These are phyloP conservation scores for Cryptococcus sp. DNA, from an alignment of 1,284 basidiomycete genomes.

Conservation along the genomic window DNA sequence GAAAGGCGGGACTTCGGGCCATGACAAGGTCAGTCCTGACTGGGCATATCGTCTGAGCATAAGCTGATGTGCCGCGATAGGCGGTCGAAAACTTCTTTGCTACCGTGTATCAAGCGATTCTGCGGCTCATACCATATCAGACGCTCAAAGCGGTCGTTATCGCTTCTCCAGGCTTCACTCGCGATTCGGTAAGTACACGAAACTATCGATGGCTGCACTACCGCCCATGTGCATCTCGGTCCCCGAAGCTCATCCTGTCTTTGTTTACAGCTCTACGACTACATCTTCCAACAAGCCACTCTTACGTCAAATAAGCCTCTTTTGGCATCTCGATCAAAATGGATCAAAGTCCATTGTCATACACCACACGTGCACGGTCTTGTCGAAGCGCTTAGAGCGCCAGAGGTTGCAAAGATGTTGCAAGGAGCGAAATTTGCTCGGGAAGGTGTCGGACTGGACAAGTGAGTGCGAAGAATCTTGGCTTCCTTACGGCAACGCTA, in stretches of 20 bases:
- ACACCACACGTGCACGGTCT: constrained; percentile 95
- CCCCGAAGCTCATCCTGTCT: too few relatives aligned
- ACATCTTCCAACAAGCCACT: constrained; percentile 77
- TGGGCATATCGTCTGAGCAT: background rate
- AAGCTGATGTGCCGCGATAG: constrained; percentile 28
- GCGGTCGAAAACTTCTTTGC: constrained; percentile 78
- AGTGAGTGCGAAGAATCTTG: constrained; percentile 56
- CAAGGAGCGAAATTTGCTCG: constrained; percentile 98
- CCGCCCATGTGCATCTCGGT: background rate
- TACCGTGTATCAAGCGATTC: constrained; percentile 82
- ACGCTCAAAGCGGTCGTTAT: constrained; percentile 87
- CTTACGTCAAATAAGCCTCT: constrained; percentile 81
- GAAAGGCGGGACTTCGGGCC: constrained; percentile 73
- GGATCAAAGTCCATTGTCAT: constrained; percentile 85
- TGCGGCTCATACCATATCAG: constrained; percentile 84
- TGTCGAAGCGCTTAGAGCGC: constrained; percentile 90
- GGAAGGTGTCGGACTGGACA: constrained; percentile 88
- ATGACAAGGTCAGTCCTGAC: constrained; percentile 65
- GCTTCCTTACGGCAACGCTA: background rate
- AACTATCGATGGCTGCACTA: background rate
- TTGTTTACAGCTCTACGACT: constrained; percentile 62
- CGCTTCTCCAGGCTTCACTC: constrained; percentile 94
- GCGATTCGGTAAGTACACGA: constrained; percentile 67
- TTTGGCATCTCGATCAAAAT: constrained; percentile 75
- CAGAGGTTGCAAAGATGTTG: constrained; percentile 69